phyloP scores from a whole-genome alignment of 495 filamentous ascomycete species.

The Pyrenula massariospora region DNA sequence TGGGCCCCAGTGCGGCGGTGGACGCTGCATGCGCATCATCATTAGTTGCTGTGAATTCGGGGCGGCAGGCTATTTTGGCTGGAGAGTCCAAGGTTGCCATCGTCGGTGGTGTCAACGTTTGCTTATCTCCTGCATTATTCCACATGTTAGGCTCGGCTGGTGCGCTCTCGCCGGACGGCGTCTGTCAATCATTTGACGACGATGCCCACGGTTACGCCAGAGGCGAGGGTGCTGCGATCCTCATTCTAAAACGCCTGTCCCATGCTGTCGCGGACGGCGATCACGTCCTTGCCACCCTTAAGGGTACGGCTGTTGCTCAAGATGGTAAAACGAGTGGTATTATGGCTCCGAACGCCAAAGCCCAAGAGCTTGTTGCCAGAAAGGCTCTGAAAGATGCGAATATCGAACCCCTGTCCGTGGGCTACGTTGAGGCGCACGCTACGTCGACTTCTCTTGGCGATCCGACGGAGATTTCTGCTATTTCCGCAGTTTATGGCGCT shows the following conservation, averaged over 20 bases:
- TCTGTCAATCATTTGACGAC: conserved; percentile 28
- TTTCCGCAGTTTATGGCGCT: background rate
- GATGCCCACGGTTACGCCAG: conserved; percentile 18
- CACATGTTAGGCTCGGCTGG: conserved; percentile 15
- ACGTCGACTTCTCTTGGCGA: conserved; percentile 29
- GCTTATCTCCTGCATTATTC: conserved; percentile 12
- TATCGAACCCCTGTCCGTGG: conserved; percentile 14
- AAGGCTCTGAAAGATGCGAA: conserved; percentile 18
- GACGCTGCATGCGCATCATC: conserved; percentile 23
- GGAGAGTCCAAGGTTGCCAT: conserved; percentile 11
- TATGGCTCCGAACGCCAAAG: conserved; percentile 20
- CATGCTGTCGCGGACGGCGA: conserved; percentile 20
- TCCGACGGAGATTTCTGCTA: background rate
- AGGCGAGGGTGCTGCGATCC: conserved; percentile 20
- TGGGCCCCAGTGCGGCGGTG: conserved; percentile 16
- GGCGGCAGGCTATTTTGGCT: conserved; percentile 10
- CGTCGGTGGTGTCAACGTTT: conserved; percentile 10
- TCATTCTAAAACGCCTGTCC: conserved; percentile 20
- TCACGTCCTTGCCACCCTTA: conserved; percentile 21
- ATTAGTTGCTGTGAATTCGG: conserved; percentile 14
- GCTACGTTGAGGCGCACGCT: conserved; percentile 33
- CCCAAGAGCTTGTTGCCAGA: conserved; percentile 16
- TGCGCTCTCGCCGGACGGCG: conserved; percentile 21
- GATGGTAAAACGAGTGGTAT: conserved; percentile 25
- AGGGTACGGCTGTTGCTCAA: conserved; percentile 15